Percentiles rank a stretch among this genome's conserved stretches.
These are phyloP conservation scores for Colletotrichum gloeosporioides DNA, from an alignment of 2,329 filamentous ascomycete genomes.

Conservation along the genomic window DNA sequence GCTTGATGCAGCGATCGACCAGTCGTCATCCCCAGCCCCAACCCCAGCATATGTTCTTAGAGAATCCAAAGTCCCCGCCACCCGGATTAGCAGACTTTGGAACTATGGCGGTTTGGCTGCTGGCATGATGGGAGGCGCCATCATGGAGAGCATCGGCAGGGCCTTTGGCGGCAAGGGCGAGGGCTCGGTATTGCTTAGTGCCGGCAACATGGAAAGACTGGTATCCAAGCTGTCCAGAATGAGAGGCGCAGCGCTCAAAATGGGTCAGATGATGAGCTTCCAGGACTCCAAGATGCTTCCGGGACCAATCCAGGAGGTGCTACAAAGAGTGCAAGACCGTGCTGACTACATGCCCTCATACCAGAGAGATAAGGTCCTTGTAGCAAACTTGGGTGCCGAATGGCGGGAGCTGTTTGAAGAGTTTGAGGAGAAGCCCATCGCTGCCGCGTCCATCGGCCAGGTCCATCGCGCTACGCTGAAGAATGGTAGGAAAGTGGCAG, in stretches of 20 bases:
- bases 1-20: neutral
- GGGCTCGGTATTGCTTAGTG: conserved; percentile 86
- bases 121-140: conserved; percentile 92
- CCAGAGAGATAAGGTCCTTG: conserved; percentile 86
- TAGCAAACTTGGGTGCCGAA: conserved; percentile 76
- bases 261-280: conserved; percentile 98
- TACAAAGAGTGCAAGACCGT: conserved; percentile 93
- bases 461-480: conserved; percentile 86
- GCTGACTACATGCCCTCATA: conserved; percentile 98
- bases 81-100: conserved; percentile 86
- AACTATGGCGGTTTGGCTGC: conserved; percentile 94
- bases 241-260: conserved; percentile 94
- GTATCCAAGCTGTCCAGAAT: conserved; percentile 94
- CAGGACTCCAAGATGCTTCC: conserved; percentile 97
- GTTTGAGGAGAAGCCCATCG: conserved; percentile 92
- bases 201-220: conserved; percentile 89
- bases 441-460: conserved; percentile 95
- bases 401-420: conserved; percentile 85
- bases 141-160: conserved; percentile 83
- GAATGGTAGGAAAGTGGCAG: conserved; percentile 79
- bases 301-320: conserved; percentile 81
- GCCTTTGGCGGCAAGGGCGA: conserved; percentile 70
- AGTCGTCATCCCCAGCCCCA: neutral
- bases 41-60: conserved; percentile 64
- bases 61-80: conserved; percentile 90